Conservation (phyloP, 2,329 filamentous ascomycete genomes). For the Venturia aucupariae region DNA sequence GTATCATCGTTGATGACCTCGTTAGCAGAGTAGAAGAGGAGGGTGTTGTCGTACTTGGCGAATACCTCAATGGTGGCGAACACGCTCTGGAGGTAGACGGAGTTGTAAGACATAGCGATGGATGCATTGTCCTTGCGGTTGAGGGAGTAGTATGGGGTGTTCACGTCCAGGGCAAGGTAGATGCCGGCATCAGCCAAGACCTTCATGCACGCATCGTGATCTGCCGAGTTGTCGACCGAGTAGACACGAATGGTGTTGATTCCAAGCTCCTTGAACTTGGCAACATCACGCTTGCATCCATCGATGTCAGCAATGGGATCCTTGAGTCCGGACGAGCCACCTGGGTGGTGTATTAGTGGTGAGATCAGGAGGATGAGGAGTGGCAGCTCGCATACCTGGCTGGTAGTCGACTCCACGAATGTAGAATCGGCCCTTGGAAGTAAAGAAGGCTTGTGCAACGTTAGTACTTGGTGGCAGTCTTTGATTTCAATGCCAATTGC, state of each 20-base stretch:
- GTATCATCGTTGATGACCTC: conserved; percentile 61
- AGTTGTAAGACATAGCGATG: conserved; percentile 15
- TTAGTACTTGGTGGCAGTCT: conserved; percentile 18
- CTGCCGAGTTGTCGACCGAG: conserved; percentile 74
- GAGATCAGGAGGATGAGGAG: not conserved
- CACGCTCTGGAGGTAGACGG: conserved; percentile 69
- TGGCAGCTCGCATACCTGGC: conserved; percentile 33
- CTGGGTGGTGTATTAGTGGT: not conserved
- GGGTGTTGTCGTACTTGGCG: conserved; percentile 71
- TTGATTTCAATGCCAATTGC: conserved; percentile 19
- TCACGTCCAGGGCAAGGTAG: conserved; percentile 86
- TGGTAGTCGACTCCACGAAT: conserved; percentile 58
- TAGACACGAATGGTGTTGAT: conserved; percentile 91
- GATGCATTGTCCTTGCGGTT: conserved; percentile 47
- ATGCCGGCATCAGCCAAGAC: conserved; percentile 74
- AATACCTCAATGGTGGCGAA: conserved; percentile 86
- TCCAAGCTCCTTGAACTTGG: conserved; percentile 73
- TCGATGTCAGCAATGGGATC: conserved; percentile 68
- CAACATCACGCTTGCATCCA: conserved; percentile 70
- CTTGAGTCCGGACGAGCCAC: conserved; percentile 20
- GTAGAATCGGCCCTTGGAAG: conserved; percentile 51
- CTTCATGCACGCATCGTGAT: conserved; percentile 81
- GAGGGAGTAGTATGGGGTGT: conserved; percentile 82
- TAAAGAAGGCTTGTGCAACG: conserved; percentile 47
- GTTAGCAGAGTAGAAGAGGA: conserved; percentile 76